Percentiles rank a stretch among this genome's conserved stretches.
Conservation (phyloP, 1,284 basidiomycete genomes). For the Heterobasidion parviporum region DNA sequence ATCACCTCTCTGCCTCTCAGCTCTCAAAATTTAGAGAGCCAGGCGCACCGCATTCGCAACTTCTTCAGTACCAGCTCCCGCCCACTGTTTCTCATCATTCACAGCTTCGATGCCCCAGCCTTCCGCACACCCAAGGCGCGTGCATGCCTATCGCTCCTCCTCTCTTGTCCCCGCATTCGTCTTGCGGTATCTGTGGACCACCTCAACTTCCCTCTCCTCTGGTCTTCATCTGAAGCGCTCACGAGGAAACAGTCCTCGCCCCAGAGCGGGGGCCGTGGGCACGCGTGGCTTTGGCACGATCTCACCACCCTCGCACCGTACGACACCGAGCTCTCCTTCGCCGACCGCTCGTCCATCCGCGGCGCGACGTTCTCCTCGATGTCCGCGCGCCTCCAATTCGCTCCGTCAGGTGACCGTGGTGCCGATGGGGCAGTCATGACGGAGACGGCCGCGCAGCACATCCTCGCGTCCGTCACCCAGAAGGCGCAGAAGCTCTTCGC, state of each 20-base stretch:
- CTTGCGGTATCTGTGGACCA: constrained; percentile 81
- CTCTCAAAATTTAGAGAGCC: constrained; percentile 43
- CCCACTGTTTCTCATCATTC: constrained; percentile 70
- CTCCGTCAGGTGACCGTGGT: constrained; percentile 16
- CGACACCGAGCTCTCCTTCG: constrained; percentile 66
- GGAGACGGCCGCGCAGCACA: constrained; percentile 77
- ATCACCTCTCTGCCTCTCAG: constrained; percentile 31
- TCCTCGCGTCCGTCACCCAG: constrained; percentile 79
- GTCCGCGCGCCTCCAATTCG: constrained; percentile 16
- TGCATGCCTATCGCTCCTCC: constrained; percentile 61
- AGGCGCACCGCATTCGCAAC: constrained; percentile 54
- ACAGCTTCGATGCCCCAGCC: constrained; percentile 78
- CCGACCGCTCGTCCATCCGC: constrained; percentile 55
- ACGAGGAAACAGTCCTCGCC: constrained; percentile 39
- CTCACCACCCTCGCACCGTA: constrained; percentile 78
- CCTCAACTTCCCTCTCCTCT: constrained; percentile 72
- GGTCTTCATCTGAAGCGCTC: constrained; percentile 49
- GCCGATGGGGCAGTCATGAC: constrained; percentile 42
- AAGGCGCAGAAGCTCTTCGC: constrained; percentile 78
- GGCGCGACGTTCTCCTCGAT: constrained; percentile 31
- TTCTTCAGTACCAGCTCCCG: constrained; percentile 35
- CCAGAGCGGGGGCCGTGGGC: neutral
- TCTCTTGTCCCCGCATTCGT: constrained; percentile 66
- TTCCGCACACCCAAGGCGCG: constrained; percentile 58
- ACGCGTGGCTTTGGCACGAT: constrained; percentile 83